Evolutionary conservation across 768 basidiomycete genomes (phyloP).

Genomic region (Trametes cinnabarina): DNA sequence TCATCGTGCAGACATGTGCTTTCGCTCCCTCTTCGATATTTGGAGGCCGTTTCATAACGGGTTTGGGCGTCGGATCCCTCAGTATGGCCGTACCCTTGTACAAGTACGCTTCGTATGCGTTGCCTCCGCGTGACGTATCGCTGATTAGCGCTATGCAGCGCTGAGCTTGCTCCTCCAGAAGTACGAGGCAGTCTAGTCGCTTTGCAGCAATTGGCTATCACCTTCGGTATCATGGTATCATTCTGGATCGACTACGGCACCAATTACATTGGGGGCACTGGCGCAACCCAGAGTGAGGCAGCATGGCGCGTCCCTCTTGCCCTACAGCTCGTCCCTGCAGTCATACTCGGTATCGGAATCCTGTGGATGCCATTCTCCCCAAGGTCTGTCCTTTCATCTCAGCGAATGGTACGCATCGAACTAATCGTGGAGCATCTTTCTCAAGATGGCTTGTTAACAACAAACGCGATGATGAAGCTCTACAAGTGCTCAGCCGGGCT

Average conservation of each 20-base stretch:
- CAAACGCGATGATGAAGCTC: constrained; percentile 73
- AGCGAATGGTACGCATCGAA: no score
- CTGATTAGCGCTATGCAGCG: constrained; percentile 23
- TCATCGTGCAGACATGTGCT: constrained; percentile 69
- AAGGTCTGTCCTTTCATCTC: constrained; percentile 38
- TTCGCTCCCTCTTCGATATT: constrained; percentile 59
- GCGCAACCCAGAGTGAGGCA: constrained; percentile 54
- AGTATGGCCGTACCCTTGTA: constrained; percentile 84
- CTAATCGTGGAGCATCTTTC: no score
- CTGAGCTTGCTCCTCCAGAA: constrained; percentile 72
- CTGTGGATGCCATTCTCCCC: constrained; percentile 81
- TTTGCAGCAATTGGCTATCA: constrained; percentile 79
- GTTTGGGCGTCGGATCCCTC: constrained; percentile 77
- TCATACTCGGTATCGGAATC: constrained; percentile 68
- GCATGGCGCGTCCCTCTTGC: constrained; percentile 77
- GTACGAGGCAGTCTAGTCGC: constrained; percentile 80
- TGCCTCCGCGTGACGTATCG: neutral
- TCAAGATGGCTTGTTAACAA: constrained; percentile 72
- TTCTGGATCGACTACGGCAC: constrained; percentile 53
- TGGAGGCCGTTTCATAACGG: constrained; percentile 74
- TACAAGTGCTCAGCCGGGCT: constrained; percentile 58
- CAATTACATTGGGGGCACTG: constrained; percentile 70
- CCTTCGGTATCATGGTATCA: constrained; percentile 71
- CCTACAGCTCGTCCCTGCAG: constrained; percentile 71
- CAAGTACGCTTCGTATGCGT: constrained; percentile 39